Base-by-base conservation (phyloP, 2,329 filamentous ascomycete species). In the Kalaharituber pfeilii region DNA sequence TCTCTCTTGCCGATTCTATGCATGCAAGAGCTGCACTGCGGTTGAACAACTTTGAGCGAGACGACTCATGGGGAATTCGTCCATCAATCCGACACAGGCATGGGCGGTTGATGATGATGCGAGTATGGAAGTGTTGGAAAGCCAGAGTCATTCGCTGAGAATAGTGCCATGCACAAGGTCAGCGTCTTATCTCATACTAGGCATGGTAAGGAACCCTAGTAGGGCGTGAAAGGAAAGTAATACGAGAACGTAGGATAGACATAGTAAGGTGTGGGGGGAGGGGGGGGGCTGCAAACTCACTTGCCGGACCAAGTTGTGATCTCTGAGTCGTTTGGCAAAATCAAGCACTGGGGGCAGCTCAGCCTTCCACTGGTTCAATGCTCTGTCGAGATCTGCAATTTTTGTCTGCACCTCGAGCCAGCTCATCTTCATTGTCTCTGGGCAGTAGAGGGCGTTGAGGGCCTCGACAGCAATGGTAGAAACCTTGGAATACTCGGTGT, bases 51-150 rank as follows among this genome's bases (percentile, higher is more conserved):
- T 53, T 62, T 3, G 62, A 59, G 55, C 62, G 60, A 29, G 59
- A 54, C 11, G 58, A 39, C 20, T 39, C 33, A n/a, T n/a, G n/a
- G 33, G 58, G 53, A 18, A 60, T 61, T 13, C 59, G 59, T 26
- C 52, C 56, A 49, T 63, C 60, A 9, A 61, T 52, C 24, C 60
- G 58, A 44, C 62, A 63, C 27, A 64, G 61, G 30, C 60, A 62
- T 20, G 62, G 62, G 39, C 62, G 60, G 50, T 64, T 63, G 49
- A 64, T 61, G 22, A 64, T 56, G 44, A 64, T 58, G 13, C 62
- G 57, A 49, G 60, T 62, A 53, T 63, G 60, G 53, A 62, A 58
- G 49, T 62, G 63, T 39, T 60, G 58, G 49, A 61, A 60, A 11
- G 59, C 59, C 15, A 61, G 49, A 27, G 56, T 51, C 53, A 56